These are phyloP conservation scores for Epichloe typhina DNA, from an alignment of 2,329 filamentous ascomycete genomes.

Conservation along the genomic window DNA sequence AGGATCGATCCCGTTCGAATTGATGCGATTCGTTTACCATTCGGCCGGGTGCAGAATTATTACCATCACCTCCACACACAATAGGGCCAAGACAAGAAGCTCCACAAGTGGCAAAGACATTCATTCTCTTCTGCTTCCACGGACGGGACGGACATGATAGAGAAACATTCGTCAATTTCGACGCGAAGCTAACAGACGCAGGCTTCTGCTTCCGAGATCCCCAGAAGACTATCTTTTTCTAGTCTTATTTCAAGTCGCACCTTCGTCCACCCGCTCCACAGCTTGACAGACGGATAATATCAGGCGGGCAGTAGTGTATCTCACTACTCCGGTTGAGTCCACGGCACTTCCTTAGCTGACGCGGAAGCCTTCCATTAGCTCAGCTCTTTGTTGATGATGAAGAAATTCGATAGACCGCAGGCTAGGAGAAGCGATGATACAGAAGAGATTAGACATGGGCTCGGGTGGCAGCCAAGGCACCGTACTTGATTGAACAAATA, in stretches of 20 bases:
- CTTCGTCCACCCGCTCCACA: background rate
- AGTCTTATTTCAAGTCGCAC: background rate
- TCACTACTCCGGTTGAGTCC: background rate
- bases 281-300: background rate
- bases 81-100: background rate
- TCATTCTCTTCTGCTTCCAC: background rate
- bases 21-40: background rate
- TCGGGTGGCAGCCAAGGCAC: background rate
- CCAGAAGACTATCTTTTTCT: background rate
- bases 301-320: background rate
- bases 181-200: background rate
- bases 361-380: background rate
- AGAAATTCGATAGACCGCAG: background rate
- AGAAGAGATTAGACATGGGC: background rate
- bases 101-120: background rate
- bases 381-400: background rate
- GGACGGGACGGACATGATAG: no score
- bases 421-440: background rate
- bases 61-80: background rate
- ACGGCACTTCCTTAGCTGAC: background rate
- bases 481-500: background rate
- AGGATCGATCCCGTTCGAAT: background rate
- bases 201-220: background rate
- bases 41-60: background rate
- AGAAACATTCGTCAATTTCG: no score